Evolutionary conservation across 2,329 filamentous ascomycete species (phyloP), one percentile per base, ranked within the genome.

Genomic region (Dryadomyces sulphureus): DNA sequence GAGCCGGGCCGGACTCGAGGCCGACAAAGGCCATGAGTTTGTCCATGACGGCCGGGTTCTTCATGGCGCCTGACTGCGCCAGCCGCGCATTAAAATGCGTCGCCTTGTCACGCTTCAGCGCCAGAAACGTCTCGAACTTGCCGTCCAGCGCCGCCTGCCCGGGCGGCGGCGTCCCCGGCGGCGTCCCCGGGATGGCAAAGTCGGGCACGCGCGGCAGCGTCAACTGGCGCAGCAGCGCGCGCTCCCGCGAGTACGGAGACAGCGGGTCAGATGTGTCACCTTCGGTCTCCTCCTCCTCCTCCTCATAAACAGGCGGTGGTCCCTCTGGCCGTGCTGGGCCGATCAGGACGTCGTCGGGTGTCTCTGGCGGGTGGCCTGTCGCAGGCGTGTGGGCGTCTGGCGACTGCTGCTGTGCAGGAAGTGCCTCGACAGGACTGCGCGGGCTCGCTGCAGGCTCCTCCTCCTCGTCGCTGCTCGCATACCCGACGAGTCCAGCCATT

Each of bases 31-130:
- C 70, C 65, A 87, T 70, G 46, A 90, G 67, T 62, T 84, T 87
- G 51, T 82, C 77, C 61, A 78, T 74, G 45, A 89, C 65, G 38
- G 73, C 75, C 2, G 85, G 85, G 57, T 90, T 90, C 44, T 75
- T 74, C 48, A 89, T 65, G 7, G 81, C 76, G 1, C 73, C 63
- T 0, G 80, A 83, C 48, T 72, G 70, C 32, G 81, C 75, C 8
- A 92, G 66, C 50, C 82, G 79, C 54, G 77, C 69, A 59, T 92
- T 89, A 68, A 90, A 90, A 62, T 92, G 85, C 16, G 79, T 69
- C 5, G 80, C 80, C 51, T 81, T 76, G 56, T 76, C 78, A 34
- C 58, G 56, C 64, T 92, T 92, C n/a, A 90, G 70, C 40, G 76
- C 69, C 0, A 90, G 72, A 53, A 92, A 90, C 49, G 78, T 76